A percentile compares a stretch with the other conserved stretches of the same genome.
Conservation (phyloP, 176 grass and related monocot species). For the Oryza officinalis region DNA sequence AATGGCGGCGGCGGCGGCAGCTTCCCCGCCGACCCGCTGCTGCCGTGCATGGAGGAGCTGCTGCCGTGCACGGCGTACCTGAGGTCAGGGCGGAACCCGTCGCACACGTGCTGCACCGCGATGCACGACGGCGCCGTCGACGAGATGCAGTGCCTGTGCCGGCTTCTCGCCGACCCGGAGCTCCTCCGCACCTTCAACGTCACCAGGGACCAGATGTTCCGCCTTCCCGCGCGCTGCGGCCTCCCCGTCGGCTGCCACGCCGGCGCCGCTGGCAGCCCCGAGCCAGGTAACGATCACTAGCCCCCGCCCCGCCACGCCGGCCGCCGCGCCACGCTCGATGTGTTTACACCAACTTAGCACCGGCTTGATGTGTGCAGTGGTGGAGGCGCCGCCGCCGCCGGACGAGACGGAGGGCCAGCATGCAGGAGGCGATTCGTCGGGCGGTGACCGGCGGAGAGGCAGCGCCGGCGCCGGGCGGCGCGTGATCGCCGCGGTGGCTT, state of each 20-base stretch:
- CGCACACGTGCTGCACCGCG: slow-evolving; percentile 49
- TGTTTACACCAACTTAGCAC: background rate
- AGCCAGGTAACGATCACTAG: slow-evolving; percentile 29
- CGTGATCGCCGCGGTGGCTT: background rate
- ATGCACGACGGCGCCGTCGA: slow-evolving; percentile 11
- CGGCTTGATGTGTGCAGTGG: slow-evolving; percentile 30
- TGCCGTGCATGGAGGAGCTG: slow-evolving; percentile 44
- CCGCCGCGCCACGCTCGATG: no score
- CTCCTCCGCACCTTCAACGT: slow-evolving; percentile 55
- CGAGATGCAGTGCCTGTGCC: slow-evolving; percentile 53
- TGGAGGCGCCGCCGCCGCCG: slow-evolving; percentile 42
- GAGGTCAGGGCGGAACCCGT: slow-evolving; percentile 1
- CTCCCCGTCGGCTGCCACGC: slow-evolving; percentile 32
- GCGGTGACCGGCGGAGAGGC: background rate
- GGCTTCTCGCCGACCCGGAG: slow-evolving; percentile 48
- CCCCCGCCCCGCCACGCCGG: no score
- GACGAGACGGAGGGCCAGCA: background rate
- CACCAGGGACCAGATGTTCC: slow-evolving; percentile 41
- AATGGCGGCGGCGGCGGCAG: no score
- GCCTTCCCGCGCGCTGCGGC: slow-evolving; percentile 40
- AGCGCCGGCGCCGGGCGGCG: slow-evolving; percentile 3
- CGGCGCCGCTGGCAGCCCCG: background rate
- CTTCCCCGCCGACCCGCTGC: background rate
- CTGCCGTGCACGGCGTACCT: slow-evolving; percentile 58
- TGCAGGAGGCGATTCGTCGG: background rate